Evolutionary conservation across 176 grass and related monocot genomes (phyloP).

Genomic region (Aegilops speltoides): DNA sequence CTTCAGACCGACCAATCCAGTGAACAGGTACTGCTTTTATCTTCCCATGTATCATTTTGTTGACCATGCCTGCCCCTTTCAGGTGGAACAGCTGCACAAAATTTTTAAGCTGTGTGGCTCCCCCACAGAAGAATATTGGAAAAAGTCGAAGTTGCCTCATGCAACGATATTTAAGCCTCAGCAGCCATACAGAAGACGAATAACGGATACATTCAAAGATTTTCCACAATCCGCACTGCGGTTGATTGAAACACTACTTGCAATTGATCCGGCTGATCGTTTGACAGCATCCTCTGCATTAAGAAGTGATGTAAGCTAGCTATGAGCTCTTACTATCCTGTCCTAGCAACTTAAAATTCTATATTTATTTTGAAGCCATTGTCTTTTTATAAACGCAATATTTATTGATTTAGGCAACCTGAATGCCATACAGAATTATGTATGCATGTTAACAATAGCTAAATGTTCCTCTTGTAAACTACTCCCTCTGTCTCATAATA

Average conservation of each 20-base stretch:
- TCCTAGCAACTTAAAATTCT: background rate
- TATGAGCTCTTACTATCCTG: slow-evolving; percentile 22
- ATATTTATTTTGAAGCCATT: slow-evolving; percentile 7
- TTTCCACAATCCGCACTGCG: slow-evolving; percentile 72
- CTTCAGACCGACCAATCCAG: slow-evolving; percentile 19
- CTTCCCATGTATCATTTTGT: slow-evolving; percentile 6
- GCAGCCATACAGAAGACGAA: slow-evolving; percentile 73
- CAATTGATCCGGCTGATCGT: slow-evolving; percentile 80
- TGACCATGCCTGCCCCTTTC: slow-evolving; percentile 34
- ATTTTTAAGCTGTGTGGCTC: slow-evolving; percentile 89
- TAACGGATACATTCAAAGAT: slow-evolving; percentile 73
- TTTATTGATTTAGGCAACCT: background rate
- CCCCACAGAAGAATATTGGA: slow-evolving; percentile 87
- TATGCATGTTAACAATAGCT: background rate
- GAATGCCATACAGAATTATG: background rate
- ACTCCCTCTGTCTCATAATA: no score
- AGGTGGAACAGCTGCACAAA: slow-evolving; percentile 93
- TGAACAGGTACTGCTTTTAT: slow-evolving; percentile 24
- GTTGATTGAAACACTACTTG: slow-evolving; percentile 75
- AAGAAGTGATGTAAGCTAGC: slow-evolving; percentile 69
- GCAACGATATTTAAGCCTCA: slow-evolving; percentile 90
- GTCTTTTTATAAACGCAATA: background rate
- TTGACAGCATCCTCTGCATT: slow-evolving; percentile 67
- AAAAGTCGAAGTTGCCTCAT: slow-evolving; percentile 75
- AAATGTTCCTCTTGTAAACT: slow-evolving; percentile 4